Evolutionary conservation across 1,284 basidiomycete species (phyloP).

Genomic region (Fereydounia khargensis): DNA sequence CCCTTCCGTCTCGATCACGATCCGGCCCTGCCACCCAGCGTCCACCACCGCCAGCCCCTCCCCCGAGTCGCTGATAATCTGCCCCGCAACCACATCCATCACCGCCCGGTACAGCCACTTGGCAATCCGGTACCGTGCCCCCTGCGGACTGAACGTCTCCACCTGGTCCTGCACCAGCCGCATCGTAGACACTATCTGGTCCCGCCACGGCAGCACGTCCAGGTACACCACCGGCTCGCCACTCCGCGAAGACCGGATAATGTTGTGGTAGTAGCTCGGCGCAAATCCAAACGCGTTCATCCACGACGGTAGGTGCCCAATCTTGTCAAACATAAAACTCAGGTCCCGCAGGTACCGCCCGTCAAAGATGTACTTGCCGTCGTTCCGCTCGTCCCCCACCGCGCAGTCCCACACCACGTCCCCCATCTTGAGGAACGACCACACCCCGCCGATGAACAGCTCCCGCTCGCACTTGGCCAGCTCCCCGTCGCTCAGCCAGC

Average conservation of each 20-base stretch:
- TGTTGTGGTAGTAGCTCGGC: slow-evolving; percentile 58
- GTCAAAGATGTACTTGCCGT: slow-evolving; percentile 57
- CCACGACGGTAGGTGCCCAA: slow-evolving; percentile 59
- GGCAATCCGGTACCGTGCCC: slow-evolving; percentile 55
- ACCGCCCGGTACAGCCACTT: slow-evolving; percentile 59
- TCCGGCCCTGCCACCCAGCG: slow-evolving; percentile 36
- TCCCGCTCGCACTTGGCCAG: slow-evolving; percentile 48
- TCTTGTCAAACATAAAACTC: slow-evolving; percentile 50
- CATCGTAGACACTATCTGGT: slow-evolving; percentile 53
- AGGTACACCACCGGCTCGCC: slow-evolving; percentile 48
- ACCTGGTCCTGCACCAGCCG: slow-evolving; percentile 57
- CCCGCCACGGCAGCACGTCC: slow-evolving; percentile 54
- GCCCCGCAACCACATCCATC: slow-evolving; percentile 37
- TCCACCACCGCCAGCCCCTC: slow-evolving; percentile 34
- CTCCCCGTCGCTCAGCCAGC: slow-evolving; percentile 46
- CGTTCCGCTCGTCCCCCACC: slow-evolving; percentile 44
- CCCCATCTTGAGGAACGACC: slow-evolving; percentile 53
- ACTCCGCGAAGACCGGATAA: slow-evolving; percentile 44
- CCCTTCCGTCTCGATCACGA: slow-evolving; percentile 52
- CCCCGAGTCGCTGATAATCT: slow-evolving; percentile 36
- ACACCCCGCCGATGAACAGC: slow-evolving; percentile 54
- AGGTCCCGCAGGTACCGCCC: slow-evolving; percentile 56
- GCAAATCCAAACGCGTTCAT: slow-evolving; percentile 56
- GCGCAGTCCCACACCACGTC: slow-evolving; percentile 59
- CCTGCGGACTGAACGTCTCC: slow-evolving; percentile 54